A percentile compares a stretch with the other conserved stretches of the same genome.
These are phyloP conservation scores for Mixia osmundae DNA, from an alignment of 1,284 basidiomycete species.

Conservation along the genomic window DNA sequence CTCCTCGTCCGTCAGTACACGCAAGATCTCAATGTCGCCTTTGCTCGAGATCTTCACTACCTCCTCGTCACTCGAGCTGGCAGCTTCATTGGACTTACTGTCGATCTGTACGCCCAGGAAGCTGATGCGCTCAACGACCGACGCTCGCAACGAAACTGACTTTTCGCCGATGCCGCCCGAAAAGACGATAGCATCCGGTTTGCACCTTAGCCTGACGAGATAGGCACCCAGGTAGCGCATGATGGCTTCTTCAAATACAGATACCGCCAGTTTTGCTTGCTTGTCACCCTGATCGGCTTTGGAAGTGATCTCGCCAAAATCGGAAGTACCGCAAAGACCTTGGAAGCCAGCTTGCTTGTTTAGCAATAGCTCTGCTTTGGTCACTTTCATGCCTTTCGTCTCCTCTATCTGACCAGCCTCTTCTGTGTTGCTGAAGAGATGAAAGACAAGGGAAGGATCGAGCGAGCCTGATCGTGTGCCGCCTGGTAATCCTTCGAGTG, in stretches of 20 bases:
- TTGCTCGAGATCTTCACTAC: constrained; percentile 18
- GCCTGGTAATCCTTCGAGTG: constrained; percentile 54
- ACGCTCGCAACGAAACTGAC: constrained; percentile 34
- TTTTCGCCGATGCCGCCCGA: constrained; percentile 65
- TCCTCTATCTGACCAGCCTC: constrained; percentile 25
- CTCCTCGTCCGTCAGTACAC: constrained; percentile 31
- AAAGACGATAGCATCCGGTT: constrained; percentile 56
- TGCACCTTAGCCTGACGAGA: constrained; percentile 35
- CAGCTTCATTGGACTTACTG: constrained; percentile 26
- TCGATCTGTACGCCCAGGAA: constrained; percentile 39
- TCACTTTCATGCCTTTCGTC: constrained; percentile 33
- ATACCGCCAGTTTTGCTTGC: constrained; percentile 4
- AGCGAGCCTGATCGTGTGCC: constrained; percentile 56
- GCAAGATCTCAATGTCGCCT: constrained; percentile 24
- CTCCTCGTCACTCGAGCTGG: constrained; percentile 14
- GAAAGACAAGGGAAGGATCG: constrained; percentile 66
- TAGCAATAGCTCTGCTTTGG: constrained; percentile 49
- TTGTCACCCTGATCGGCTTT: constrained; percentile 10
- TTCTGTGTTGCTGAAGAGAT: constrained; percentile 42
- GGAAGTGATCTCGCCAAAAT: constrained; percentile 39
- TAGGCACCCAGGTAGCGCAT: constrained; percentile 43
- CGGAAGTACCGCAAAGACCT: constrained; percentile 44
- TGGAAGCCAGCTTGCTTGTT: constrained; percentile 30
- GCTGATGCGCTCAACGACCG: constrained; percentile 31
- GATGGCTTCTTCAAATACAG: constrained; percentile 8